Evolutionary conservation across 805 yeast genomes (phyloP).

Genomic region (Myxozyma neglecta): DNA sequence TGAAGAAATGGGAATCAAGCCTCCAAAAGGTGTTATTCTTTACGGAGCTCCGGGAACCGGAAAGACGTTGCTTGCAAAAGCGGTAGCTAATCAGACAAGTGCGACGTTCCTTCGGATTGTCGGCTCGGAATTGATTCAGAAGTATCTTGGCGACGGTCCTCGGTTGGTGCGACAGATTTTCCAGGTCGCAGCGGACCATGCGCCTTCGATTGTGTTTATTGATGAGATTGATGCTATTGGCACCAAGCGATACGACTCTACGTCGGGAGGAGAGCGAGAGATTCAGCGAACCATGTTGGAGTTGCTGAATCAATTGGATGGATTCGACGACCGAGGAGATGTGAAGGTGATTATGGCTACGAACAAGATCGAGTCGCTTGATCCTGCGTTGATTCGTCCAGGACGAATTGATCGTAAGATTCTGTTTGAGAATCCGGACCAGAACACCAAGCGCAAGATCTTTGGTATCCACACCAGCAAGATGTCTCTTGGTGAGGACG

Average conservation of each 20-base stretch:
- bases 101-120: conserved; percentile 95
- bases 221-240: conserved; percentile 99
- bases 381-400: conserved; percentile 94
- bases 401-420: conserved; percentile 97
- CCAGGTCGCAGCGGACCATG: conserved; percentile 94
- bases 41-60: conserved; percentile 99
- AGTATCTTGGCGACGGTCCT: conserved; percentile 97
- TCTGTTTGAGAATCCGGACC: conserved; percentile 92
- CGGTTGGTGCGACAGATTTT: conserved; percentile 89
- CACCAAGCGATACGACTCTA: conserved; percentile 89
- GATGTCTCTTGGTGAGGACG: conserved; percentile 87
- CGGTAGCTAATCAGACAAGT: conserved; percentile 96
- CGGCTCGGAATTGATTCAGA: conserved; percentile 95
- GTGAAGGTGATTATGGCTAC: conserved; percentile 98
- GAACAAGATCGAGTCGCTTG: conserved; percentile 87
- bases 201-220: conserved; percentile 97
- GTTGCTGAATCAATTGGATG: conserved; percentile 90
- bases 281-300: conserved; percentile 98
- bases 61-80: conserved; percentile 91
- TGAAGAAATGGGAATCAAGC: conserved; percentile 98
- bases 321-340: conserved; percentile 95
- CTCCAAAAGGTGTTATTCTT: conserved; percentile 95
- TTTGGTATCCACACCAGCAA: conserved; percentile 87
- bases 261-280: conserved; percentile 95
- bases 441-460: conserved; percentile 88